Conservation (phyloP, 169 alveolate genomes). For the Eimeria tenella region DNA sequence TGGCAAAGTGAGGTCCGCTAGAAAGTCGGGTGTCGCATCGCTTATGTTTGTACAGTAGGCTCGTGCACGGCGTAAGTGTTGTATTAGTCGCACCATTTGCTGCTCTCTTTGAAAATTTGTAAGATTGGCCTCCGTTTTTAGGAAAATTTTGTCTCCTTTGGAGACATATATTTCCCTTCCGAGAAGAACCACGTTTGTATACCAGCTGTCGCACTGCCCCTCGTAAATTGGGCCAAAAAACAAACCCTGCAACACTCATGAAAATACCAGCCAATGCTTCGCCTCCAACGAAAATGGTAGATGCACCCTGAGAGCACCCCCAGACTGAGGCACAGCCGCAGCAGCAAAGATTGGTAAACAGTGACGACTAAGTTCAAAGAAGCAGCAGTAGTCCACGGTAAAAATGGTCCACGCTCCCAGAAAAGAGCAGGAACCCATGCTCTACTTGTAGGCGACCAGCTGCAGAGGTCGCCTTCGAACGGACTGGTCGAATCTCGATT, state of each 20-base stretch:
- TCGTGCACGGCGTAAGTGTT: neutral
- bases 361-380: too few relatives aligned
- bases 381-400: too few relatives aligned
- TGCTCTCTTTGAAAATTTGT: constrained; percentile 69
- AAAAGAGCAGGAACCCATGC: too few relatives aligned
- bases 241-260: constrained; percentile 13
- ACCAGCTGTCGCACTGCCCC: constrained; percentile 79
- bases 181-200: constrained; percentile 68
- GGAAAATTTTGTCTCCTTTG: constrained; percentile 45
- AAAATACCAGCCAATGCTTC: neutral
- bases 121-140: constrained; percentile 60
- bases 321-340: too few relatives aligned
- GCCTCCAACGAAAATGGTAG: too few relatives aligned
- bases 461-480: neutral
- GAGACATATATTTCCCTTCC: constrained; percentile 65
- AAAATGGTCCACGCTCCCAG: too few relatives aligned
- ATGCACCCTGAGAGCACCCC: too few relatives aligned
- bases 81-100: neutral
- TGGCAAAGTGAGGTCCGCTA: too few relatives aligned
- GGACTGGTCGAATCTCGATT: constrained; percentile 89
- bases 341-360: too few relatives aligned
- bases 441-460: too few relatives aligned
- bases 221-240: constrained; percentile 73
- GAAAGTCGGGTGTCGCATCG: too few relatives aligned
- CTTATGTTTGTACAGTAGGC: too few relatives aligned